These are phyloP conservation scores for Nannochloropsis limnetica DNA, from an alignment of 352 stramenopile genomes.

Conservation along the genomic window DNA sequence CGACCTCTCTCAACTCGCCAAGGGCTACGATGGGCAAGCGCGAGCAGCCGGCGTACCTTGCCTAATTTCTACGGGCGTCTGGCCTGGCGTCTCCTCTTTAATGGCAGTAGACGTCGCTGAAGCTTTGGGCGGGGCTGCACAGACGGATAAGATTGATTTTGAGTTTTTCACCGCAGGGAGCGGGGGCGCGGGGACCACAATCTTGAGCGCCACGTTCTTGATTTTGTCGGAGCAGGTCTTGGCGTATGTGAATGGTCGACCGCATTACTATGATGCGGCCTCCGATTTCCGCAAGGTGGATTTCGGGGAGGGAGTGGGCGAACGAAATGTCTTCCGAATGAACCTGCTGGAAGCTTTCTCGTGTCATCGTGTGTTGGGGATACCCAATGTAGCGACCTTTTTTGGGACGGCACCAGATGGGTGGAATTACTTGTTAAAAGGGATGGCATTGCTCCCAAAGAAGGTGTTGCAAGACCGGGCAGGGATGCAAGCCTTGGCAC, in stretches of 20 bases:
- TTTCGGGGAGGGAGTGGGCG: conserved; percentile 45
- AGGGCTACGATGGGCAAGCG: conserved; percentile 38
- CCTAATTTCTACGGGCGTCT: conserved; percentile 50
- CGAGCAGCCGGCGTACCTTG: conserved; percentile 42
- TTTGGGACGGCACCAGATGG: conserved; percentile 50
- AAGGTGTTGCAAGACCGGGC: conserved; percentile 48
- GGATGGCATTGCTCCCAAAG: conserved; percentile 47
- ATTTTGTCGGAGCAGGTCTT: conserved; percentile 49
- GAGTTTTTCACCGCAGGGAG: conserved; percentile 48
- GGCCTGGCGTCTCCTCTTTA: conserved; percentile 47
- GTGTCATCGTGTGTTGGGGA: conserved; percentile 45
- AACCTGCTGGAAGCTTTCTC: conserved; percentile 50
- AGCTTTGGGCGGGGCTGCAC: conserved; percentile 38
- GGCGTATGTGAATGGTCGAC: conserved; percentile 41
- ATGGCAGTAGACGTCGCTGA: conserved; percentile 47
- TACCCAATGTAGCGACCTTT: conserved; percentile 48
- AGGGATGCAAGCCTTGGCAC: conserved; percentile 45
- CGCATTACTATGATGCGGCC: conserved; percentile 44
- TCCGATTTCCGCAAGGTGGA: conserved; percentile 51
- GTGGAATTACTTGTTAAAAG: conserved; percentile 53
- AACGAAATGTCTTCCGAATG: conserved; percentile 47
- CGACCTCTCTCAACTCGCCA: conserved; percentile 43
- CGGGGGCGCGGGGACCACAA: conserved; percentile 50
- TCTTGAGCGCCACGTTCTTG: conserved; percentile 47
- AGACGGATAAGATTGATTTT: conserved; percentile 49